Conservation (phyloP, 208 protist genomes). For the Trypanosoma avium region DNA sequence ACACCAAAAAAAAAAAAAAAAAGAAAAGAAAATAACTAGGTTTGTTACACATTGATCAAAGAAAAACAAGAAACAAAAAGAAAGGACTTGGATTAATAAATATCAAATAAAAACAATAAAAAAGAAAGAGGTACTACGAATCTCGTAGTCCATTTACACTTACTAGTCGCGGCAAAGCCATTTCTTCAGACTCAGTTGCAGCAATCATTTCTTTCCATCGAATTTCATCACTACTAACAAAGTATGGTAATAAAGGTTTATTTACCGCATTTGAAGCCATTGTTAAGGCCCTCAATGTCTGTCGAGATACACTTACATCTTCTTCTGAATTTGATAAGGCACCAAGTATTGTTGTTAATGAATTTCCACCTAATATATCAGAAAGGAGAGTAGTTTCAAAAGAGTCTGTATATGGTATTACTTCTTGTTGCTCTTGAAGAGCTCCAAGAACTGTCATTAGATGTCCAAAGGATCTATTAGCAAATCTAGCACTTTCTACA, state of each 20-base stretch:
- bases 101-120: conserved; percentile 1
- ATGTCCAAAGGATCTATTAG: conserved; percentile 34
- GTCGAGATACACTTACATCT: conserved; percentile 25
- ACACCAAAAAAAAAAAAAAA: too few relatives aligned
- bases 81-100: neutral
- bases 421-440: conserved; percentile 9
- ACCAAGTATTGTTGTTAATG: conserved; percentile 40
- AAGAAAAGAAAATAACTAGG: too few relatives aligned
- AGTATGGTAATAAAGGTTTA: conserved; percentile 37
- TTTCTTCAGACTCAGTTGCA: conserved; percentile 35
- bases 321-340: conserved; percentile 21
- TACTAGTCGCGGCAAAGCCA: conserved; percentile 27
- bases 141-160: conserved; percentile 29
- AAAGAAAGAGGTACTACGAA: neutral
- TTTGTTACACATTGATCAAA: too few relatives aligned
- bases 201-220: conserved; percentile 38
- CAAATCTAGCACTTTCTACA: conserved; percentile 49
- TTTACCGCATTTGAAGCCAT: conserved; percentile 35
- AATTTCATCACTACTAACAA: conserved; percentile 39
- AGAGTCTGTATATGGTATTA: conserved; percentile 35
- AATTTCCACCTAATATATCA: conserved; percentile 58
- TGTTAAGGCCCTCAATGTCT: conserved; percentile 28
- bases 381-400: conserved; percentile 39
- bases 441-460: conserved; percentile 27
- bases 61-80: conserved; percentile 19